Conservation (phyloP, 2,329 filamentous ascomycete genomes). For the Fusarium mangiferae region DNA sequence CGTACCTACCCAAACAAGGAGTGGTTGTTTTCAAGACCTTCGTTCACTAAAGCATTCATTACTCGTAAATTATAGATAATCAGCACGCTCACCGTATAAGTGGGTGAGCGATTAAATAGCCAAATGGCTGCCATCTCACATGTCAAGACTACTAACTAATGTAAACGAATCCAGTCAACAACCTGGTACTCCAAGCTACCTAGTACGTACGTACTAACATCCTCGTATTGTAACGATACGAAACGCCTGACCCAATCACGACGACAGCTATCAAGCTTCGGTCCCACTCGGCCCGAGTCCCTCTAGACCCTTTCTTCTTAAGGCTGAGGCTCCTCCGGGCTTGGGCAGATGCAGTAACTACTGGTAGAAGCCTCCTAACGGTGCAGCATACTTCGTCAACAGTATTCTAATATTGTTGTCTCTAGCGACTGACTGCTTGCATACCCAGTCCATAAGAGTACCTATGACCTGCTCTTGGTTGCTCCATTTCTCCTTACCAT, state of each 20-base stretch:
- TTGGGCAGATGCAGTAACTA: not conserved
- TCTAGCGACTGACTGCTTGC: slow-evolving; percentile 7
- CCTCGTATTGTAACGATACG: not conserved
- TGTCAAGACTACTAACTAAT: not conserved
- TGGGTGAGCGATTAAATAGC: not conserved
- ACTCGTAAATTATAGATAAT: not conserved
- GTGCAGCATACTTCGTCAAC: not conserved
- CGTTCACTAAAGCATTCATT: no score
- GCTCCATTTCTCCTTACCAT: slow-evolving; percentile 7
- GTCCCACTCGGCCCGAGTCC: slow-evolving; percentile 25
- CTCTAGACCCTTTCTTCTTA: slow-evolving; percentile 3
- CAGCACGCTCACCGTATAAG: not conserved
- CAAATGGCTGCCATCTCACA: not conserved
- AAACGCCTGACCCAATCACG: not conserved
- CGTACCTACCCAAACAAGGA: not conserved
- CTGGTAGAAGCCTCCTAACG: not conserved
- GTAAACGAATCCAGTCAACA: not conserved
- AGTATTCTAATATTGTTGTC: slow-evolving; percentile 4
- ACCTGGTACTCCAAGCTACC: no score
- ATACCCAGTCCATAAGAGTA: not conserved
- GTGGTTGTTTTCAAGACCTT: not conserved
- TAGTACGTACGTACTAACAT: not conserved
- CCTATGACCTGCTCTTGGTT: not conserved
- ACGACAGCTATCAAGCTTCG: slow-evolving; percentile 1
- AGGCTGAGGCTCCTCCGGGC: not conserved